A percentile compares a stretch with the other conserved stretches of the same genome.
Conservation (phyloP, 2,329 filamentous ascomycete genomes). For the Drechmeria coniospora region DNA sequence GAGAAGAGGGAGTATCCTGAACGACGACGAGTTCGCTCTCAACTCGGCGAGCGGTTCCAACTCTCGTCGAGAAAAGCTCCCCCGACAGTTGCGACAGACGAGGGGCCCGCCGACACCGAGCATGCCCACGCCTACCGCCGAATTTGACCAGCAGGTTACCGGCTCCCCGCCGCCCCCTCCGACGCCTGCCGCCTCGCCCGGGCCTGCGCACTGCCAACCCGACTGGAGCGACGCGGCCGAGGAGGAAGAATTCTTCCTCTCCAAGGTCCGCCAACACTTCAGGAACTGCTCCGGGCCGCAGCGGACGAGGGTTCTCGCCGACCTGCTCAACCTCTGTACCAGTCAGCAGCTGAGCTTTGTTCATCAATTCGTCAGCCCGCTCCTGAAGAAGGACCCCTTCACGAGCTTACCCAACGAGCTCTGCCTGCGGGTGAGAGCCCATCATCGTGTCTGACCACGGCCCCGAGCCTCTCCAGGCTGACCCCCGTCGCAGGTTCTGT, state of each 20-base stretch:
- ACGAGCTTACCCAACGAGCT: conserved; percentile 83
- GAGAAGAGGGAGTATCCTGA: conserved; percentile 40
- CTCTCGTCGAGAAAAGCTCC: conserved; percentile 35
- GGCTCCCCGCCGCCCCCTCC: conserved; percentile 49
- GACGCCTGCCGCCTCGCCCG: conserved; percentile 49
- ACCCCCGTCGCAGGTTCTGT: conserved; percentile 51
- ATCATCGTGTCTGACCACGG: not conserved
- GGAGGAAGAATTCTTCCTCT: conserved; percentile 68
- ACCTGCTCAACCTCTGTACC: conserved; percentile 85
- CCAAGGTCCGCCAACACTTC: conserved; percentile 69
- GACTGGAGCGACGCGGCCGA: conserved; percentile 68
- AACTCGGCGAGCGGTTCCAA: conserved; percentile 29
- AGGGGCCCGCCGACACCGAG: conserved; percentile 50
- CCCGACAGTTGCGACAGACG: conserved; percentile 22
- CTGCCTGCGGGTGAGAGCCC: conserved; percentile 66
- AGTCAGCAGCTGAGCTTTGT: conserved; percentile 93
- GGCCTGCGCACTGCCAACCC: conserved; percentile 42
- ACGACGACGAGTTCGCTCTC: conserved; percentile 42
- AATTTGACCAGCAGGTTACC: conserved; percentile 45
- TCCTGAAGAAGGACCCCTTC: conserved; percentile 93
- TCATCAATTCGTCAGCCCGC: conserved; percentile 84
- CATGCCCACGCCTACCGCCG: conserved; percentile 48
- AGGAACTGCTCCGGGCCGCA: conserved; percentile 60
- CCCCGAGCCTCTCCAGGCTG: not conserved
- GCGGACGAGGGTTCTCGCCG: conserved; percentile 67